These are phyloP conservation scores for Cynanchum wilfordii DNA, from an alignment of 257 asterid species.

Conservation along the genomic window DNA sequence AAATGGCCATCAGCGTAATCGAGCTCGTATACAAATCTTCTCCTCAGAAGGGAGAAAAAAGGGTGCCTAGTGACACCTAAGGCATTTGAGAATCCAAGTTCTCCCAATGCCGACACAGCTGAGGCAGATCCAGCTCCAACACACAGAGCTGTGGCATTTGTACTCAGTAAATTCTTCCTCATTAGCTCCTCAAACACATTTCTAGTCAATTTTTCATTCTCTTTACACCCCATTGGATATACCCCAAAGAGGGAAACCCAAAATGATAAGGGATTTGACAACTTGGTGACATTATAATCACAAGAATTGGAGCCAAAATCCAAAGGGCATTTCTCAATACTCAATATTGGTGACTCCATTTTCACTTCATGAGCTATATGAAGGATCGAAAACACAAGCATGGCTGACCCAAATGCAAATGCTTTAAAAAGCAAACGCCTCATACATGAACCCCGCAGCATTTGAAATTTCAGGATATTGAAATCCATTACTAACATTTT, in stretches of 20 bases:
- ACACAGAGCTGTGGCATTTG: constrained; percentile 55
- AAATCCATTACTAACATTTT: constrained; percentile 32
- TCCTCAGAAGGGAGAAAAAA: constrained; percentile 60
- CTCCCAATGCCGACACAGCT: constrained; percentile 50
- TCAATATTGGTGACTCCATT: constrained; percentile 30
- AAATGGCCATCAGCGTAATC: constrained; percentile 49
- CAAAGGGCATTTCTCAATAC: constrained; percentile 46
- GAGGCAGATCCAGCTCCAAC: constrained; percentile 61
- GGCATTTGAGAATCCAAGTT: constrained; percentile 53
- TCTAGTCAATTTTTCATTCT: constrained; percentile 37
- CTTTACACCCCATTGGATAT: constrained; percentile 17
- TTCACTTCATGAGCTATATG: constrained; percentile 45
- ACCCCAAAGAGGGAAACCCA: constrained; percentile 26
- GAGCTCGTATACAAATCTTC: constrained; percentile 69
- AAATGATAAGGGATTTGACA: constrained; percentile 23
- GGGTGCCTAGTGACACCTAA: constrained; percentile 60
- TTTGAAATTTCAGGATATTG: constrained; percentile 45
- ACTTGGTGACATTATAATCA: constrained; percentile 27
- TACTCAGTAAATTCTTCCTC: constrained; percentile 50
- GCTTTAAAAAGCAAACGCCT: constrained; percentile 54
- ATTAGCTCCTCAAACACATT: constrained; percentile 50
- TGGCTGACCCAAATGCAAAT: constrained; percentile 44
- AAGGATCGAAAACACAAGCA: constrained; percentile 41
- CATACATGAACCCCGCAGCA: constrained; percentile 43
- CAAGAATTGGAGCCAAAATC: constrained; percentile 28